Evolutionary conservation across 1,139 yeast species (phyloP), one percentile per base, ranked within the genome.

Genomic region (Kodamaea arcana): DNA sequence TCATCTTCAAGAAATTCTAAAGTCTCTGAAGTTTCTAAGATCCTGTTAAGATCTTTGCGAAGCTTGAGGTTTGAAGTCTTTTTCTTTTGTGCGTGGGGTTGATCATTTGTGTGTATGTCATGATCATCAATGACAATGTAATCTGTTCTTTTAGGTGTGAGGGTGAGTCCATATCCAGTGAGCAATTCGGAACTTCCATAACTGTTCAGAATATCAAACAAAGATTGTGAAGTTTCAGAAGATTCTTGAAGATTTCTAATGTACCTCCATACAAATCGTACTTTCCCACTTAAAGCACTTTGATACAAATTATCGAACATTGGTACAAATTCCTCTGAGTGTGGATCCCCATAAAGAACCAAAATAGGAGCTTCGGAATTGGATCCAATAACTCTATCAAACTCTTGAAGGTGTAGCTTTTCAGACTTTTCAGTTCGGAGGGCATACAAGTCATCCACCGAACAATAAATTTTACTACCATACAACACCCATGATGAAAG

Each of bases 181-280:
- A 84, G 52, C 0, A 48, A 31, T 29, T 75, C 78, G 7, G 51
- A 43, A 14, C 6, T 8, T 9, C 23, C 23, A 9, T 21, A 11
- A 9, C 23, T 21, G 23, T 9, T 11, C n/a, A n/a, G n/a, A n/a
- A n/a, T n/a, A n/a, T n/a, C n/a, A n/a, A n/a, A n/a, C n/a, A n/a
- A n/a, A n/a, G n/a, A n/a, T n/a, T n/a, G n/a, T n/a, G n/a, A n/a
- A n/a, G n/a, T n/a, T n/a, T n/a, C n/a, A 17, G 48, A 46, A 2
- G 30, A 34, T 1, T 29, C 30, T 4, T 26, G 18, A 3, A 34
- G 24, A 2, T 56, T 35, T 0, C 79, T 77, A 6, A 77, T 67
- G 47, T 86, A 82, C 45, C 97, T 71, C 83, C 95, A 77, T 3
- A 81, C 72, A 53, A 85, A 83, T 38, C 86, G 69, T 22, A 88